Evolutionary conservation across 2,329 filamentous ascomycete genomes (phyloP).

Genomic region (Myrmaecium sp.): DNA sequence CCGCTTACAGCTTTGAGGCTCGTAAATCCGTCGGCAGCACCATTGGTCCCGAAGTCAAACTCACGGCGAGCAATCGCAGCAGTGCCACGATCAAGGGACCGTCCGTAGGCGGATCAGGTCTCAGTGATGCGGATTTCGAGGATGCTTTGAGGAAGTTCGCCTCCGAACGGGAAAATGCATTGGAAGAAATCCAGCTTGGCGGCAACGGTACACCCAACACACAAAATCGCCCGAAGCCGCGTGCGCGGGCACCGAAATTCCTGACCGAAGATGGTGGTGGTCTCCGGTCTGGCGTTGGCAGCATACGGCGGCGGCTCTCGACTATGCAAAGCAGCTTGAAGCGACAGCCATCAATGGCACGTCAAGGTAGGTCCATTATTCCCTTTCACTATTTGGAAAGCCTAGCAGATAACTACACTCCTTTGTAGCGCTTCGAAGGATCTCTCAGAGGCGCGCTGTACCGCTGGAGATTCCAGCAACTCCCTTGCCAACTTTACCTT

Average conservation of each 20-base stretch:
- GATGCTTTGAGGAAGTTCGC: constrained; percentile 87
- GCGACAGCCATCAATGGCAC: constrained; percentile 60
- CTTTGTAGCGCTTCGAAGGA: too few relatives aligned
- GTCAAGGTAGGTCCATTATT: constrained; percentile 45
- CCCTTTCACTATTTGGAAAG: too few relatives aligned
- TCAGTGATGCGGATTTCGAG: constrained; percentile 79
- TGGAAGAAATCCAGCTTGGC: constrained; percentile 80
- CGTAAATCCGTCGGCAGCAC: constrained; percentile 35
- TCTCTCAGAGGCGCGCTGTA: too few relatives aligned
- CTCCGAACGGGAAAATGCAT: constrained; percentile 80
- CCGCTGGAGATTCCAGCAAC: too few relatives aligned
- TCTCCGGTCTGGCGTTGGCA: constrained; percentile 52
- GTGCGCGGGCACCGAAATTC: constrained; percentile 68
- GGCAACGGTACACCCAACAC: constrained; percentile 59
- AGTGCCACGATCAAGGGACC: constrained; percentile 43
- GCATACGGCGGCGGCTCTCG: constrained; percentile 81
- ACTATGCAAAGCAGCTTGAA: constrained; percentile 96
- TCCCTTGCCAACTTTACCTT: constrained; percentile 8
- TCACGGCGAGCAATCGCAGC: constrained; percentile 44
- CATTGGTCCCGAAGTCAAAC: constrained; percentile 25
- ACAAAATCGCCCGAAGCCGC: constrained; percentile 40
- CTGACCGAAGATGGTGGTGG: constrained; percentile 46
- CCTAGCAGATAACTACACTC: too few relatives aligned
- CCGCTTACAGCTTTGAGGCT: constrained; percentile 27
- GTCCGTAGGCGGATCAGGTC: constrained; percentile 20